Conservation (phyloP, 768 basidiomycete genomes). For the Gymnopilus dilepis region DNA sequence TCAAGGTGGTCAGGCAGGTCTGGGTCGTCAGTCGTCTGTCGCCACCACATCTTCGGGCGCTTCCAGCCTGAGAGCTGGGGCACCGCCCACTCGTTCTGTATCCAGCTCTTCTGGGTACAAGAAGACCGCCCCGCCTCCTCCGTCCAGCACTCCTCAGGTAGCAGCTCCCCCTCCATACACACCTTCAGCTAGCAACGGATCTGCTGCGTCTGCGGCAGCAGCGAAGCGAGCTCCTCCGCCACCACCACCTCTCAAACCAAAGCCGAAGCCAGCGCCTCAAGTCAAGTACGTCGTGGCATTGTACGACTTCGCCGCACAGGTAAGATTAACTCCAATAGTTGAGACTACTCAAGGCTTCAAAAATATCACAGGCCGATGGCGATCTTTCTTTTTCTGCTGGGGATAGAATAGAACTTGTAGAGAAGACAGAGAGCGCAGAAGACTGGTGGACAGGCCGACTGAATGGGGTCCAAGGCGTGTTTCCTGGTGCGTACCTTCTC, state of each 20-base stretch:
- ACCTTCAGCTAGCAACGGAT: conserved; percentile 23
- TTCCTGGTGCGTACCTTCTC: conserved; percentile 65
- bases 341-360: too few species aligned
- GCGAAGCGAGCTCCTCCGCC: conserved; percentile 87
- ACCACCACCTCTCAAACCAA: conserved; percentile 89
- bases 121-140: conserved; percentile 59
- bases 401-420: conserved; percentile 89
- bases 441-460: conserved; percentile 98
- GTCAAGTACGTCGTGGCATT: conserved; percentile 86
- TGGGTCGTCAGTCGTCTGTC: conserved; percentile 39
- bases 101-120: conserved; percentile 44
- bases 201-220: conserved; percentile 39
- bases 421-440: conserved; percentile 79
- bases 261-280: conserved; percentile 71
- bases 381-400: conserved; percentile 91
- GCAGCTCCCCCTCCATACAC: conserved; percentile 43
- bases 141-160: conserved; percentile 42
- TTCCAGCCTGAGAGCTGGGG: conserved; percentile 40
- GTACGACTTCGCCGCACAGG: conserved; percentile 95
- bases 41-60: conserved; percentile 40
- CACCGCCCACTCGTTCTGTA: conserved; percentile 43
- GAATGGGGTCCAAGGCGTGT: conserved; percentile 84
- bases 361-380: conserved; percentile 74
- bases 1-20: conserved; percentile 30
- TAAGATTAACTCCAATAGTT: too few species aligned